Evolutionary conservation across 208 protist genomes (phyloP).

Genomic region (Strigomonas culicis): DNA sequence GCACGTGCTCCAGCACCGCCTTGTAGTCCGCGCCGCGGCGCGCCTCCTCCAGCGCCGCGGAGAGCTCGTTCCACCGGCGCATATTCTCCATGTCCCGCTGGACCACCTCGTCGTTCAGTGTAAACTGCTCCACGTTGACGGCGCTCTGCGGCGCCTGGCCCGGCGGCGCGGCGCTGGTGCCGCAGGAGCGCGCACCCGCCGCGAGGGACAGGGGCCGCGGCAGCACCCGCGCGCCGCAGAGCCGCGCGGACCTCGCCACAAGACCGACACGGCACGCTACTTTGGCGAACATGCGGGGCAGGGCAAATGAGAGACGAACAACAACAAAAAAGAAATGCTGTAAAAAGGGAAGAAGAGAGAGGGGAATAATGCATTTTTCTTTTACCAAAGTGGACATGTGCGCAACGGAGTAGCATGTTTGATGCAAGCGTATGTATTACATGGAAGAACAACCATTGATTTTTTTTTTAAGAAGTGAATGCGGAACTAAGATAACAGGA

Average conservation of each 20-base stretch:
- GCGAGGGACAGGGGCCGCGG: no score
- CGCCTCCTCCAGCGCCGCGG: slow-evolving; percentile 42
- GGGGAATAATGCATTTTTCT: no score
- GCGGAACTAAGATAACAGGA: background rate
- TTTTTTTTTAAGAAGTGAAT: background rate
- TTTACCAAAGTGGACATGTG: background rate
- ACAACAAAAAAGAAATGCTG: no score
- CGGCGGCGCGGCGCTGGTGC: background rate
- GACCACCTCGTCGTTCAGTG: slow-evolving; percentile 80
- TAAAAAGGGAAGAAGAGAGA: no score
- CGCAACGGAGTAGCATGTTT: background rate
- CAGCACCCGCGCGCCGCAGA: background rate
- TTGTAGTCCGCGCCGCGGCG: slow-evolving; percentile 32
- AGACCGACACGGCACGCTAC: no score
- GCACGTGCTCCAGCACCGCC: slow-evolving; percentile 40
- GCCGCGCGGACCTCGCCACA: no score
- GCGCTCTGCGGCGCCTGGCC: slow-evolving; percentile 10
- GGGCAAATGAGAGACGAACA: no score
- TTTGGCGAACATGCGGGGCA: no score
- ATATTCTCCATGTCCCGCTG: slow-evolving; percentile 66
- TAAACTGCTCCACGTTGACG: slow-evolving; percentile 85
- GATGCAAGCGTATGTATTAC: background rate
- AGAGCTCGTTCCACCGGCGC: slow-evolving; percentile 69
- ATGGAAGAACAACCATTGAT: background rate
- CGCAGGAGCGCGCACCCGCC: no score